Evolutionary conservation across 306 rosid species (phyloP), one percentile per base, ranked within the genome.

Genomic region (Quercus glauca): DNA sequence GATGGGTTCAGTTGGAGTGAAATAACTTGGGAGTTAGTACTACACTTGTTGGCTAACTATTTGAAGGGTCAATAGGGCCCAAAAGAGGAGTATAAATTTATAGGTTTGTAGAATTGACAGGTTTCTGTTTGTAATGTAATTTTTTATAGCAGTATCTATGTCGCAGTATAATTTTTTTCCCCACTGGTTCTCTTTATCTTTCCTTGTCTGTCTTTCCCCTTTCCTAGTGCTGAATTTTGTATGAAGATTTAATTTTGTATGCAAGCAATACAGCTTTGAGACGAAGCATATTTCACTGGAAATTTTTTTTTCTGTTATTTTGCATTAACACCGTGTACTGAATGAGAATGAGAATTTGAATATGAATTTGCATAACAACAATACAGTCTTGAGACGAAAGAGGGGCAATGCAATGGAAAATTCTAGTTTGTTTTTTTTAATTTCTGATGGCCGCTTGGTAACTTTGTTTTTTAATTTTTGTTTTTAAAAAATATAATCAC

Each of bases 11-110:
- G n/a, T 17, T 53, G 73, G 41, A 23, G 13, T 56, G 35, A 19
- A 37, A 4, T n/a, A 63, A 3, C 31, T 55, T 20, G 71, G 82
- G 82, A 45, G 35, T 49, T 59, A 60, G 77, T 72, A 51, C 31
- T 3, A 21, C 55, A 59, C 37, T 0, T 57, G 21, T 43, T 10
- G 9, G 28, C 51, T 61, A 15, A 19, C 29, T 31, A 10, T 11
- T 53, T 33, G 8, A 56, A 41, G 68, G 13, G 69, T 55, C 43
- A 5, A 11, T 2, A 33, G 55, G n/a, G 41, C 68, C 64, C 17
- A 19, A 41, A 52, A 69, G 12, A 4, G 4, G 17, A 11, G 60
- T 35, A 49, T 20, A 51, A 17, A 1, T 37, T 67, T 18, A 0
- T 20, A 51, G 77, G 69, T 63, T 15, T 37, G n/a, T 29, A 61